A percentile compares a stretch with the other conserved stretches of the same genome.
Evolutionary conservation across 2,329 filamentous ascomycete species (phyloP).

Genomic region (Colletotrichum sp.): DNA sequence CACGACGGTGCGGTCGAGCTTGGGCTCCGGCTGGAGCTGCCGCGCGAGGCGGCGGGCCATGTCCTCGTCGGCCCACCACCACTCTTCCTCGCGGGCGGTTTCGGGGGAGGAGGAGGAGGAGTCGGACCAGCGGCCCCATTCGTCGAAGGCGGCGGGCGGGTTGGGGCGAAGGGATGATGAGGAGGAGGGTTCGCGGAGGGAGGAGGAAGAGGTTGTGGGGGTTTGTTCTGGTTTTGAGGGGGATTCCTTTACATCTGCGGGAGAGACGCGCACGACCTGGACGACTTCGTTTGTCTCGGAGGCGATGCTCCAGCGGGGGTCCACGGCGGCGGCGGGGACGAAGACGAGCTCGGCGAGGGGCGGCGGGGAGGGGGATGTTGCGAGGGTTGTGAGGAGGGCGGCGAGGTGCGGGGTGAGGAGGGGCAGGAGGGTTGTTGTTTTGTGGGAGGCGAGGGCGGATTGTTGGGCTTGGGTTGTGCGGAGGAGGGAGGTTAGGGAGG

Average conservation of each 20-base stretch:
- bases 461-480: too few relatives aligned
- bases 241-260: not conserved
- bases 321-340: conserved; percentile 47
- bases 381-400: conserved; percentile 43
- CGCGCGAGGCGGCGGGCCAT: conserved; percentile 50
- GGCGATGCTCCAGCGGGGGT: conserved; percentile 36
- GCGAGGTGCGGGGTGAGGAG: too few relatives aligned
- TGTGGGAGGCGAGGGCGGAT: too few relatives aligned
- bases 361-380: conserved; percentile 33
- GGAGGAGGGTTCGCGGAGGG: not conserved
- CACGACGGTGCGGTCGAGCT: conserved; percentile 30
- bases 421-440: too few relatives aligned
- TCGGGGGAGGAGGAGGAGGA: not conserved
- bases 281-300: conserved; percentile 36
- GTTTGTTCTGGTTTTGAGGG: not conserved
- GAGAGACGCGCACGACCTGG: conserved; percentile 34
- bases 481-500: too few relatives aligned
- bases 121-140: conserved; percentile 46
- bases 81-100: not conserved
- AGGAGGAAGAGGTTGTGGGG: not conserved
- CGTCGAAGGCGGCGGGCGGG: conserved; percentile 40
- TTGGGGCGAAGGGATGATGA: not conserved
- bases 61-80: conserved; percentile 54
- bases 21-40: conserved; percentile 37
- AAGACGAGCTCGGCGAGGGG: conserved; percentile 47